Percentiles rank a stretch among this genome's conserved stretches.
phyloP scores from a whole-genome alignment of 345 rosid species.

The Raphanus raphanistrum region DNA sequence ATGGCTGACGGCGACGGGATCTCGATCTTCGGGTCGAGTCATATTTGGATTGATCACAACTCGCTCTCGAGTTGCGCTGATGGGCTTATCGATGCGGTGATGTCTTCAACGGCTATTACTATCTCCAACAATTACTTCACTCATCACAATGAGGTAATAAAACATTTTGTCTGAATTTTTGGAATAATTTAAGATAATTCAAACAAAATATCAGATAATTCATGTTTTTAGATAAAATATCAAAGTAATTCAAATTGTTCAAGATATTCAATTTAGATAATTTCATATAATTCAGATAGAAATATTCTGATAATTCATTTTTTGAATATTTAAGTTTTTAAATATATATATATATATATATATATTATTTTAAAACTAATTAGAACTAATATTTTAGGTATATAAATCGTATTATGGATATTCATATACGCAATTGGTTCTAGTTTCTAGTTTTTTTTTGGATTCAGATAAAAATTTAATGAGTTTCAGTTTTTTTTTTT shows the following conservation, averaged over 20 bases:
- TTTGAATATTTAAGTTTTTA: background rate
- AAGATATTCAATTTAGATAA: background rate
- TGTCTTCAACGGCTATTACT: conserved; percentile 77
- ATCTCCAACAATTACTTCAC: conserved; percentile 79
- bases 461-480: background rate
- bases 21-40: conserved; percentile 76
- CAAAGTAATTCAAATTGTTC: too few species aligned
- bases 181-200: too few species aligned
- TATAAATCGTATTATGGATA: background rate
- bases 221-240: too few species aligned
- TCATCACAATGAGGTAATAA: conserved; percentile 87
- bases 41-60: conserved; percentile 91
- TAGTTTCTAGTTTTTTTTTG: background rate
- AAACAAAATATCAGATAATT: too few species aligned
- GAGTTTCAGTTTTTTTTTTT: background rate
- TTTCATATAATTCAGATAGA: background rate
- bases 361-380: background rate
- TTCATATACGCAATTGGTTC: background rate
- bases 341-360: too few species aligned
- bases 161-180: too few species aligned
- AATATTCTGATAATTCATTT: background rate
- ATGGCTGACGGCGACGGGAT: conserved; percentile 83
- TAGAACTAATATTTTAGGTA: background rate
- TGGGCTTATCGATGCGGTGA: conserved; percentile 69
- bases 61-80: conserved; percentile 81